Conservation (phyloP, 1,139 yeast genomes). For the Lizanozyma gosingica region DNA sequence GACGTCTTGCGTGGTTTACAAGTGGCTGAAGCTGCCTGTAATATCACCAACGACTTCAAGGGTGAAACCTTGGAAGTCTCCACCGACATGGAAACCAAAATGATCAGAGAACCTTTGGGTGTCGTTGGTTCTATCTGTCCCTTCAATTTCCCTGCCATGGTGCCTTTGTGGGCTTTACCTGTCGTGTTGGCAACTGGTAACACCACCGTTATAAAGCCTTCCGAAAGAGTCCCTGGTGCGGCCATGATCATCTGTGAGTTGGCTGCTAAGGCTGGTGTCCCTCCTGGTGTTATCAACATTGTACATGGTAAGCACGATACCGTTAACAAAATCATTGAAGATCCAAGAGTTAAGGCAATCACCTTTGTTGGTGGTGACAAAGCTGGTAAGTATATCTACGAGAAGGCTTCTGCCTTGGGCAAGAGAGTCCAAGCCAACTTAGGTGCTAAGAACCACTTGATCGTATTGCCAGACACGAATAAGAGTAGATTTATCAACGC, state of each 20-base stretch:
- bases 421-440: constrained; percentile 72
- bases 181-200: constrained; percentile 71
- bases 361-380: constrained; percentile 74
- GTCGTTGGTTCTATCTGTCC: constrained; percentile 67
- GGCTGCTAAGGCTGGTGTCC: constrained; percentile 69
- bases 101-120: constrained; percentile 58
- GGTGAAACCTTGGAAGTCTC: constrained; percentile 65
- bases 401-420: constrained; percentile 59
- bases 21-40: constrained; percentile 65
- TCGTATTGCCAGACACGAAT: constrained; percentile 67
- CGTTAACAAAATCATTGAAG: constrained; percentile 65
- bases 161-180: constrained; percentile 78
- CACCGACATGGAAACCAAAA: constrained; percentile 70
- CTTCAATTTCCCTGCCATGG: constrained; percentile 82
- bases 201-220: constrained; percentile 68
- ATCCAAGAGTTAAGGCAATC: constrained; percentile 69
- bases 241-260: constrained; percentile 70
- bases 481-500: constrained; percentile 59
- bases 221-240: constrained; percentile 76
- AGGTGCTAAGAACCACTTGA: constrained; percentile 74
- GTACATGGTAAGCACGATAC: constrained; percentile 74
- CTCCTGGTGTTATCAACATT: constrained; percentile 66
- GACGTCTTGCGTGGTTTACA: constrained; percentile 76
- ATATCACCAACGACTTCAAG: constrained; percentile 55
- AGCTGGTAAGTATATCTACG: constrained; percentile 68